Conservation (phyloP, 1,139 yeast genomes). For the Tardiomyces blankii region DNA sequence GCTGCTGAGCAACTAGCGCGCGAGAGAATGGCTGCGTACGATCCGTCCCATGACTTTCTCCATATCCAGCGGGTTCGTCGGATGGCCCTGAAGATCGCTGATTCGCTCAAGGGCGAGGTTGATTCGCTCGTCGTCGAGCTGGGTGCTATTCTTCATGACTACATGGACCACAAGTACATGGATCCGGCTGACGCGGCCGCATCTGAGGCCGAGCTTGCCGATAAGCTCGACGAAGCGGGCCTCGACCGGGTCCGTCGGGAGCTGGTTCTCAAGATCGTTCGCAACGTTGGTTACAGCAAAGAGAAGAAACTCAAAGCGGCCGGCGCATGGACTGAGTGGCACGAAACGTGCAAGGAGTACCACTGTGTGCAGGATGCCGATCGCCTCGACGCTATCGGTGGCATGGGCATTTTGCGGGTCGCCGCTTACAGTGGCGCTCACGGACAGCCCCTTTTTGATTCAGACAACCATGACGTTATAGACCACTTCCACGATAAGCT, state of each 20-base stretch:
- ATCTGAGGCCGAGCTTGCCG: not conserved
- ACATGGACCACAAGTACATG: conserved; percentile 27
- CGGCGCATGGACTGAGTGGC: conserved; percentile 19
- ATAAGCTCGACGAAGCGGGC: conserved; percentile 10
- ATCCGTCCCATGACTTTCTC: conserved; percentile 23
- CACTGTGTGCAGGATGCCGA: conserved; percentile 30
- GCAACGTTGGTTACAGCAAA: conserved; percentile 21
- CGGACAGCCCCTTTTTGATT: conserved; percentile 17
- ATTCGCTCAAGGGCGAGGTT: conserved; percentile 5
- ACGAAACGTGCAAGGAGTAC: conserved; percentile 17
- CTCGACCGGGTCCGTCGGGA: conserved; percentile 11
- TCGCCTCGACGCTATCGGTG: conserved; percentile 29
- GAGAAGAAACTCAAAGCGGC: conserved; percentile 17
- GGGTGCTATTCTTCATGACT: conserved; percentile 28
- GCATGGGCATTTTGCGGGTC: conserved; percentile 25
- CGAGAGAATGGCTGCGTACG: conserved; percentile 19
- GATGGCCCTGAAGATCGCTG: conserved; percentile 19
- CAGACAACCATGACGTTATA: conserved; percentile 7
- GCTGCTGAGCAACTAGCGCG: conserved; percentile 17
- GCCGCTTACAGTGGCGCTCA: conserved; percentile 25
- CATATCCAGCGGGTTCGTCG: conserved; percentile 24
- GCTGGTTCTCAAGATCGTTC: conserved; percentile 18
- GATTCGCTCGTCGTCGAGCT: conserved; percentile 24
- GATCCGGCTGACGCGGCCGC: conserved; percentile 5
- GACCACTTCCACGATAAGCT: conserved; percentile 25